Evolutionary conservation across 192 early-diverging fungal genomes (phyloP).

Genomic region (Umbelopsis ramanniana): DNA sequence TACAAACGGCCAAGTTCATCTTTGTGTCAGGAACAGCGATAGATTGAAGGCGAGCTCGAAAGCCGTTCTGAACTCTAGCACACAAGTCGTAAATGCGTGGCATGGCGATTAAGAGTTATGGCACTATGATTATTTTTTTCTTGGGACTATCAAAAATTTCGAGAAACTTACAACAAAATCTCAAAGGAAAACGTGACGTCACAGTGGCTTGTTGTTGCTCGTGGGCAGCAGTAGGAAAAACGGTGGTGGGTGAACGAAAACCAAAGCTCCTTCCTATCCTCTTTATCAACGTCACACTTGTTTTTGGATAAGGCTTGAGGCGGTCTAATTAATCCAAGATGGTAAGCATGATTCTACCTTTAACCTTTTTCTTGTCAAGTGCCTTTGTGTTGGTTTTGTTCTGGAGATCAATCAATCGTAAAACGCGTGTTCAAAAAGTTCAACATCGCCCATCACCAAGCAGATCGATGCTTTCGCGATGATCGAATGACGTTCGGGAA

Average conservation of each 20-base stretch:
- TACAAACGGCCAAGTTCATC: slow-evolving; percentile 82
- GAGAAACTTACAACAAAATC: not conserved
- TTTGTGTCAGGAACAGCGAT: slow-evolving; percentile 91
- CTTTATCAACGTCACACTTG: slow-evolving; percentile 20
- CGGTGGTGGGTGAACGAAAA: not conserved
- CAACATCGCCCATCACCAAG: too few relatives aligned
- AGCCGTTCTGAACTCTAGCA: slow-evolving; percentile 90
- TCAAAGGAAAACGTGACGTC: slow-evolving; percentile 9
- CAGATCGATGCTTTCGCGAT: not conserved
- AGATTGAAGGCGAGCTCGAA: slow-evolving; percentile 74
- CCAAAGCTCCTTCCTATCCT: slow-evolving; percentile 5
- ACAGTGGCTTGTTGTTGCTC: slow-evolving; percentile 21
- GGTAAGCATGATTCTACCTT: not conserved
- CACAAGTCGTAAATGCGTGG: slow-evolving; percentile 83
- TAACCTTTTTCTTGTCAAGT: not conserved
- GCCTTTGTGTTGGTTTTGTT: not conserved
- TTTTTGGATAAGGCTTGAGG: slow-evolving; percentile 19
- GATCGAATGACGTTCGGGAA: not conserved
- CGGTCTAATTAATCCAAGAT: slow-evolving; percentile 23
- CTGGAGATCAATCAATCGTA: not conserved
- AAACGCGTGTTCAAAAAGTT: not conserved
- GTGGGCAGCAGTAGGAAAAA: not conserved
- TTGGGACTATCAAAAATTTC: not conserved
- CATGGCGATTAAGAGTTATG: slow-evolving; percentile 50
- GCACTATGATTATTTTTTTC: not conserved